Evolutionary conservation across 2,329 filamentous ascomycete genomes (phyloP).

Genomic region (Ascochyta lentis): DNA sequence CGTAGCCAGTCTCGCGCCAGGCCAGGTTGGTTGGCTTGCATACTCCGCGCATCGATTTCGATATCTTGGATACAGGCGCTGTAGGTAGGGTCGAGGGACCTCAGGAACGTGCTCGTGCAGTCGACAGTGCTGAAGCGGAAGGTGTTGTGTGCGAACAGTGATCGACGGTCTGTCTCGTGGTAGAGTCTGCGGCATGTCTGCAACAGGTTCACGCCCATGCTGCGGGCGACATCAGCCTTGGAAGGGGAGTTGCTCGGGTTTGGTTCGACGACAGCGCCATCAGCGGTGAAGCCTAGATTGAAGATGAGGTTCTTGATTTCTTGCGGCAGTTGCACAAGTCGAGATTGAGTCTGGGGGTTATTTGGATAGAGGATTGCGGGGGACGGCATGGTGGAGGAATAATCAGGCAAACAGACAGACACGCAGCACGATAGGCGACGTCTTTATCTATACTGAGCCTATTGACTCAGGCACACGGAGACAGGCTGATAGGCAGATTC

Average conservation of each 20-base stretch:
- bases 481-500: conserved; percentile 1
- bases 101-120: conserved; percentile 40
- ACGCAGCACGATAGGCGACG: not conserved
- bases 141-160: conserved; percentile 43
- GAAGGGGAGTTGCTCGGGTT: conserved; percentile 2
- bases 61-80: conserved; percentile 38
- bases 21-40: conserved; percentile 32
- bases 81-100: conserved; percentile 26
- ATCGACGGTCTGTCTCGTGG: conserved; percentile 39
- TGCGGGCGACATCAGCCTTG: not conserved
- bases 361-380: conserved; percentile 19
- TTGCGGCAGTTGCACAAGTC: conserved; percentile 40
- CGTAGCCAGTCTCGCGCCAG: conserved; percentile 46
- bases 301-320: conserved; percentile 48
- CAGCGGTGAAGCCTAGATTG: conserved; percentile 33
- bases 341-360: conserved; percentile 41
- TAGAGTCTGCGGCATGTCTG: conserved; percentile 47
- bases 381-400: conserved; percentile 12
- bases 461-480: conserved; percentile 14
- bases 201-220: conserved; percentile 39
- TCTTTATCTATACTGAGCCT: conserved; percentile 6
- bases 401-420: conserved; percentile 2
- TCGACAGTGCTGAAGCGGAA: conserved; percentile 48
- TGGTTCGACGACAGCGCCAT: conserved; percentile 35
- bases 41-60: conserved; percentile 46